Evolutionary conservation across 495 filamentous ascomycete genomes (phyloP).

Genomic region (Penicillium fimorum): DNA sequence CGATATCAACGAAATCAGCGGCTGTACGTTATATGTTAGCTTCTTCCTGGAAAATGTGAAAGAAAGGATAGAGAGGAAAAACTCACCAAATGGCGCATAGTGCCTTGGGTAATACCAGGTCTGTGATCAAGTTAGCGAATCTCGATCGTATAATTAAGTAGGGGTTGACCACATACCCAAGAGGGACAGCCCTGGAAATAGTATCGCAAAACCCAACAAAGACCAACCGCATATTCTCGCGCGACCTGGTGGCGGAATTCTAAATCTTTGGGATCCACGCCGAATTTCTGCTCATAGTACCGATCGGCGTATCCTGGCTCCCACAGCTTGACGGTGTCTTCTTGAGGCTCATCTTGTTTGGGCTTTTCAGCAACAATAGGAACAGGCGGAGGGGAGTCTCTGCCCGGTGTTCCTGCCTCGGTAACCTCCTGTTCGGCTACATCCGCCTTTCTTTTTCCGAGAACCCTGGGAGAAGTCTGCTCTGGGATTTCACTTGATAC

Average conservation of each 20-base stretch:
- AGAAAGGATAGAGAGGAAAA: constrained; percentile 43
- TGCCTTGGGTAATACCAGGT: constrained; percentile 99
- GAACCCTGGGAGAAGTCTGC: constrained; percentile 43
- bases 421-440: constrained; percentile 60
- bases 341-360: constrained; percentile 58
- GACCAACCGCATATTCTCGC: constrained; percentile 89
- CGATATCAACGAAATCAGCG: constrained; percentile 86
- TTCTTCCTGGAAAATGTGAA: neutral
- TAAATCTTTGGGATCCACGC: constrained; percentile 74
- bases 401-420: constrained; percentile 55
- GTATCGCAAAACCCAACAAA: constrained; percentile 97
- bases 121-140: constrained; percentile 28
- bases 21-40: constrained; percentile 39
- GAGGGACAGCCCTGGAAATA: constrained; percentile 98
- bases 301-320: constrained; percentile 91
- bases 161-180: constrained; percentile 40
- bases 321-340: constrained; percentile 88
- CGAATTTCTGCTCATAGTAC: constrained; percentile 97
- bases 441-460: constrained; percentile 63
- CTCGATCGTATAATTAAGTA: neutral
- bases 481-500: constrained; percentile 23
- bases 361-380: constrained; percentile 39
- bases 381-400: constrained; percentile 45
- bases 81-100: constrained; percentile 61
- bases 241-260: constrained; percentile 91